These are phyloP conservation scores for Parachlorella kessleri DNA, from an alignment of 139 green algal genomes.

Conservation along the genomic window DNA sequence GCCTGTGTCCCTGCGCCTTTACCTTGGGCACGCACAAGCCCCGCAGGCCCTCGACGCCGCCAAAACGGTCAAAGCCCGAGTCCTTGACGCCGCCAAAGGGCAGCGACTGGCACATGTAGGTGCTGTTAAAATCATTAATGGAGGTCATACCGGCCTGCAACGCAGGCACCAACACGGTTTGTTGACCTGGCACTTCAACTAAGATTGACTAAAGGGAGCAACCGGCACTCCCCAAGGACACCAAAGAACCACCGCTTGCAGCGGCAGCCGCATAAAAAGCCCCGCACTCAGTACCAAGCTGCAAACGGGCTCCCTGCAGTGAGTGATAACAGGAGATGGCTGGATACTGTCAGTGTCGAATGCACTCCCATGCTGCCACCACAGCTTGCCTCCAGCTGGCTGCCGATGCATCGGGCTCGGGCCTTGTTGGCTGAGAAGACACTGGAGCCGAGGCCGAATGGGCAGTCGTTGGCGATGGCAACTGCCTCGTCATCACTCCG, in stretches of 20 bases:
- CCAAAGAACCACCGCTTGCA: too few species aligned
- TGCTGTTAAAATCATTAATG: conserved; percentile 97
- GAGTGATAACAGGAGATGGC: background rate
- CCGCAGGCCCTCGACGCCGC: conserved; percentile 92
- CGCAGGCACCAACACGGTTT: too few species aligned
- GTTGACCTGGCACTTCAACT: too few species aligned
- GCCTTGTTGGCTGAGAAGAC: conserved; percentile 77
- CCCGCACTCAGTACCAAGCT: too few species aligned
- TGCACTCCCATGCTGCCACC: background rate
- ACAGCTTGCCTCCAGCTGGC: conserved; percentile 54
- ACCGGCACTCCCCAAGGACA: too few species aligned
- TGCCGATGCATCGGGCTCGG: conserved; percentile 61
- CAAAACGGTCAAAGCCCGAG: conserved; percentile 95
- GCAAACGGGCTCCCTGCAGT: too few species aligned
- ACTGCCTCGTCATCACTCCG: conserved; percentile 86
- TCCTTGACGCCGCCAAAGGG: conserved; percentile 98
- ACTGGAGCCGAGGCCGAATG: conserved; percentile 92
- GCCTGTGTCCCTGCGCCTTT: too few species aligned
- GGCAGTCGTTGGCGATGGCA: conserved; percentile 92
- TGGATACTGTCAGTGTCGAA: background rate
- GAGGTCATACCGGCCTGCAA: conserved; percentile 84
- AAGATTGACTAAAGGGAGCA: too few species aligned
- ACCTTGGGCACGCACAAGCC: conserved; percentile 83
- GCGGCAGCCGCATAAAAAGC: too few species aligned
- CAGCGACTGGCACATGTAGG: conserved; percentile 98